These are phyloP conservation scores for Clarireedia paspali DNA, from an alignment of 2,329 filamentous ascomycete genomes.

Conservation along the genomic window DNA sequence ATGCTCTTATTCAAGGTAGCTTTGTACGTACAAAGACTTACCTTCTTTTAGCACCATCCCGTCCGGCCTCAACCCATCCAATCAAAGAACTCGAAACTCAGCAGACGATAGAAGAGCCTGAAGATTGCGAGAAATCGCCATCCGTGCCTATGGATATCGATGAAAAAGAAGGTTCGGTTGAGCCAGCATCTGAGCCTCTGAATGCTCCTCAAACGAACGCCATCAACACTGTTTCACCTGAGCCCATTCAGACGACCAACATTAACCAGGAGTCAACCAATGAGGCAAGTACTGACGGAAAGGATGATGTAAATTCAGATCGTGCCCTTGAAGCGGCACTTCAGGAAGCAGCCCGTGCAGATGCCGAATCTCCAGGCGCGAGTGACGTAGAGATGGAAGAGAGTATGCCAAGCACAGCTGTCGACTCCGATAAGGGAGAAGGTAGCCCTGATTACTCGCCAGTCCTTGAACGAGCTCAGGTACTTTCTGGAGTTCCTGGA, in stretches of 20 bases:
- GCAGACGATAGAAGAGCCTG: not conserved
- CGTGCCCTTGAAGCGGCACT: constrained; percentile 23
- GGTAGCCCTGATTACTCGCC: constrained; percentile 21
- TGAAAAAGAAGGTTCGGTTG: not conserved
- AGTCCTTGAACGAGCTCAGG: constrained; percentile 14
- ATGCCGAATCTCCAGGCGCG: constrained; percentile 20
- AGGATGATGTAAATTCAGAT: constrained; percentile 9
- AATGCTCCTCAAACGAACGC: no score
- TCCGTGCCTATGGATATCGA: constrained; percentile 3
- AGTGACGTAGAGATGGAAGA: constrained; percentile 21
- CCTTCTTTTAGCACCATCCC: not conserved
- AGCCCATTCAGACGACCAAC: not conserved
- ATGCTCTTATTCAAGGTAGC: no score
- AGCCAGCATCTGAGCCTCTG: not conserved
- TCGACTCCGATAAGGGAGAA: constrained; percentile 12
- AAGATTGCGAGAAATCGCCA: not conserved
- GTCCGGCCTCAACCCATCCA: not conserved
- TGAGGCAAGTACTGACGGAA: not conserved
- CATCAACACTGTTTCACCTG: not conserved
- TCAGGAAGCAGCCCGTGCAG: constrained; percentile 23
- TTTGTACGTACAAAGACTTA: constrained; percentile 2
- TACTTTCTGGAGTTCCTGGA: not conserved
- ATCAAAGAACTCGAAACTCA: not conserved
- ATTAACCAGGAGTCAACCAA: not conserved
- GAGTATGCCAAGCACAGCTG: constrained; percentile 13